Evolutionary conservation across 1,139 yeast species (phyloP).

Genomic region (Saccharomyces uvarum): DNA sequence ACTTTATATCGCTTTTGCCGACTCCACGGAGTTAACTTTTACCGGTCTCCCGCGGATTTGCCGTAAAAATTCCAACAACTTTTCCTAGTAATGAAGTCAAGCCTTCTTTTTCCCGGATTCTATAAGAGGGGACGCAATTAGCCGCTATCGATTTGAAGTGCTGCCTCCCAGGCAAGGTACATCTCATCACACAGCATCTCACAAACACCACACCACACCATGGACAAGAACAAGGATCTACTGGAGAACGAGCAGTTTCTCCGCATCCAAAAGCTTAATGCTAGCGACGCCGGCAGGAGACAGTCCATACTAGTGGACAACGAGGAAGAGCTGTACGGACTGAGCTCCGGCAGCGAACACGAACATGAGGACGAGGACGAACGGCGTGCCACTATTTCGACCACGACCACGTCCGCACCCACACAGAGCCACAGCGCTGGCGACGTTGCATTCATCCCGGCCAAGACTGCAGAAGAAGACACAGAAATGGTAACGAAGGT

Average conservation of each 20-base stretch:
- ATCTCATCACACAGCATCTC: not conserved
- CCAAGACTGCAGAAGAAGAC: not conserved
- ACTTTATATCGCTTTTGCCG: not conserved
- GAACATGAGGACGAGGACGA: constrained; percentile 4
- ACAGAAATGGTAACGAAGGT: not conserved
- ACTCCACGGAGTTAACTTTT: not conserved
- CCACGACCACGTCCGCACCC: not conserved
- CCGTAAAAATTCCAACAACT: not conserved
- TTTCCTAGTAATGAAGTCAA: not conserved
- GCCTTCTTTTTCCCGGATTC: constrained; percentile 1
- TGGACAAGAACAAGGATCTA: constrained; percentile 11
- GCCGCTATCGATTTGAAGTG: not conserved
- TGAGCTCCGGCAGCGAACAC: not conserved
- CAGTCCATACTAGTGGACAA: constrained; percentile 17
- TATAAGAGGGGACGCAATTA: not conserved
- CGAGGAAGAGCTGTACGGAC: constrained; percentile 20
- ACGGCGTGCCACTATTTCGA: not conserved
- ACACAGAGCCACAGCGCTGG: not conserved
- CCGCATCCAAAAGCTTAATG: constrained; percentile 15
- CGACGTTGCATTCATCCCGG: not conserved
- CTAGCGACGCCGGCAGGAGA: constrained; percentile 6
- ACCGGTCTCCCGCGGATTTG: not conserved
- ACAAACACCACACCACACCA: not conserved
- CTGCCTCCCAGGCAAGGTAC: not conserved
- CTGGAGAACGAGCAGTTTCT: constrained; percentile 14